These are phyloP conservation scores for Pichia inconspicua DNA, from an alignment of 1,139 yeast genomes.

Conservation along the genomic window DNA sequence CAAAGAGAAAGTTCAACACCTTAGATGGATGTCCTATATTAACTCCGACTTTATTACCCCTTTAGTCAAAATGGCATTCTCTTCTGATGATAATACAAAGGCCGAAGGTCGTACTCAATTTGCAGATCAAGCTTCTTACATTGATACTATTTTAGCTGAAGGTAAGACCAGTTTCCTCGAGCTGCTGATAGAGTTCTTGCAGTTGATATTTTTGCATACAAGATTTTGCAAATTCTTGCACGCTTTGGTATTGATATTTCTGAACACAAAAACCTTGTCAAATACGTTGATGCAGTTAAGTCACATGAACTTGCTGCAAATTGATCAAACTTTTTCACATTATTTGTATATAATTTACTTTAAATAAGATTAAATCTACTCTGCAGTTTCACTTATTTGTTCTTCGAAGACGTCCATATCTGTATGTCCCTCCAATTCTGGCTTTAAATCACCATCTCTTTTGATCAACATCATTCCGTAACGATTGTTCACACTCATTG, in stretches of 20 bases:
- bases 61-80: not conserved
- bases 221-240: not conserved
- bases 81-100: not conserved
- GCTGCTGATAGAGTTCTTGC: not conserved
- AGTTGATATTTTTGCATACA: not conserved
- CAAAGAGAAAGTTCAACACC: constrained; percentile 23
- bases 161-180: not conserved
- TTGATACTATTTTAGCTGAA: not conserved
- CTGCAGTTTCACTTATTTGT: constrained; percentile 11
- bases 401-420: constrained; percentile 8
- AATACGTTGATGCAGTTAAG: not conserved
- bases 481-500: constrained; percentile 13
- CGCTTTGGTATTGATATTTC: not conserved
- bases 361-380: too few relatives aligned
- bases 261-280: not conserved
- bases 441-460: not conserved
- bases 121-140: too few relatives aligned
- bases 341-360: too few relatives aligned
- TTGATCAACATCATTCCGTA: constrained; percentile 13
- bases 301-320: not conserved
- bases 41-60: constrained; percentile 19
- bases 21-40: constrained; percentile 26
- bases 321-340: too few relatives aligned
- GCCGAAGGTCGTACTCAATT: not conserved
- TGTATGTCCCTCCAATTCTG: not conserved